Conservation (phyloP, 2,329 filamentous ascomycete species). For the Pseudopyrenochaeta lycopersici region DNA sequence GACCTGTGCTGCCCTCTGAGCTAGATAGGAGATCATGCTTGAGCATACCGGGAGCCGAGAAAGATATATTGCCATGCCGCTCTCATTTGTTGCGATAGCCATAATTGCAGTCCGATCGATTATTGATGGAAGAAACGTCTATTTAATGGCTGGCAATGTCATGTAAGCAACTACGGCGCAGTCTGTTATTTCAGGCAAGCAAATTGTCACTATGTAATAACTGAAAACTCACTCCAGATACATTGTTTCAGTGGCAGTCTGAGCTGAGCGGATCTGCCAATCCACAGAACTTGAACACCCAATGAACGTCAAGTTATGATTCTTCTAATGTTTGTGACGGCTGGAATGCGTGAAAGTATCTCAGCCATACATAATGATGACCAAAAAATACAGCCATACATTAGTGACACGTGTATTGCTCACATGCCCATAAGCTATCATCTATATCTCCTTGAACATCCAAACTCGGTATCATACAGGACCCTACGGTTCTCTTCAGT, state of each 20-base stretch:
- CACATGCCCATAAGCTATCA: background rate
- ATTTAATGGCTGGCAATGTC: background rate
- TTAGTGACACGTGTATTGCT: background rate
- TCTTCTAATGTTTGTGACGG: background rate
- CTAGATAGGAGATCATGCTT: constrained; percentile 79
- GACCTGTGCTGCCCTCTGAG: constrained; percentile 75
- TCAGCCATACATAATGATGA: background rate
- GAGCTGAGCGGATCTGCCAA: background rate
- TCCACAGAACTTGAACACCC: background rate
- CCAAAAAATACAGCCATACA: background rate
- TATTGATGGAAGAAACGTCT: background rate
- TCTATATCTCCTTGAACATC: background rate
- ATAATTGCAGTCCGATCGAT: background rate
- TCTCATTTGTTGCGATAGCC: background rate
- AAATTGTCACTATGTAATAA: background rate
- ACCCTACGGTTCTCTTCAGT: background rate
- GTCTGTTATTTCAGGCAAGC: background rate
- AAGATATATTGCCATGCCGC: background rate
- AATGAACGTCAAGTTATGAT: background rate
- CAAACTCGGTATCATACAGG: background rate
- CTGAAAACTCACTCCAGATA: background rate
- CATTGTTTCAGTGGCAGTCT: background rate
- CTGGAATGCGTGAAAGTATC: background rate
- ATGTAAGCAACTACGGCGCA: background rate
- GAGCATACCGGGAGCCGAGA: constrained; percentile 73